A percentile compares a stretch with the other conserved stretches of the same genome.
Evolutionary conservation across 2,329 filamentous ascomycete genomes (phyloP).

Genomic region (Xylariaceae sp.): DNA sequence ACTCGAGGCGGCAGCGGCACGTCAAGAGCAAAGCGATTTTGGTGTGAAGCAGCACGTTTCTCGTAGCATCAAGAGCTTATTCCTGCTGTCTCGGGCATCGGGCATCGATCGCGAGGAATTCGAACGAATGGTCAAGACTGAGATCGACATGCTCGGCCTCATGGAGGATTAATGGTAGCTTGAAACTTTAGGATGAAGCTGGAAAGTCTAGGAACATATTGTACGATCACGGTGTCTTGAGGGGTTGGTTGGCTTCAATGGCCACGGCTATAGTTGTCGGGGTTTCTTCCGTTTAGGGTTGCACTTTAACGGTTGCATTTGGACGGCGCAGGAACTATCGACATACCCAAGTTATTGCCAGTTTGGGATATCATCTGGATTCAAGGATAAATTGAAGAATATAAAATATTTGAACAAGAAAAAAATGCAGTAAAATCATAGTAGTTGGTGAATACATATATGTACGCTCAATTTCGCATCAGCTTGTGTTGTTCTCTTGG

Average conservation of each 20-base stretch:
- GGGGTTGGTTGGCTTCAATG: background rate
- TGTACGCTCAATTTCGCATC: too few species aligned
- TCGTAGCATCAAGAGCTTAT: conserved; percentile 78
- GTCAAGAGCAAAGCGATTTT: conserved; percentile 69
- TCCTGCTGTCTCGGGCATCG: conserved; percentile 70
- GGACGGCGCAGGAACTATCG: conserved; percentile 23
- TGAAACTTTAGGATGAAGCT: background rate
- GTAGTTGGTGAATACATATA: too few species aligned
- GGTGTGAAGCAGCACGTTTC: conserved; percentile 82
- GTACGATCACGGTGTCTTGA: conserved; percentile 13
- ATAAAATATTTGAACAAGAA: too few species aligned
- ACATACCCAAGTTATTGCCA: conserved; percentile 13
- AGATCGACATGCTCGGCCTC: conserved; percentile 73
- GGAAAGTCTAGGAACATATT: background rate
- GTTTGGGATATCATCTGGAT: background rate
- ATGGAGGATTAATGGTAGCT: conserved; percentile 60
- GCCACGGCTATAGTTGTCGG: background rate
- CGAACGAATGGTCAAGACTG: conserved; percentile 72
- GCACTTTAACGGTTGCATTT: conserved; percentile 22
- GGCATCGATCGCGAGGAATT: conserved; percentile 81
- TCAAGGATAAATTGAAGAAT: conserved; percentile 15
- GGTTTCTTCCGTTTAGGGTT: background rate
- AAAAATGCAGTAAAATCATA: too few species aligned
- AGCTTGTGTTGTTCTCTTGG: too few species aligned
- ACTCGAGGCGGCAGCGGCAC: conserved; percentile 62